phyloP scores from a whole-genome alignment of 2,329 filamentous ascomycete genomes.

The Dryadomyces quercus-mongolicae region DNA sequence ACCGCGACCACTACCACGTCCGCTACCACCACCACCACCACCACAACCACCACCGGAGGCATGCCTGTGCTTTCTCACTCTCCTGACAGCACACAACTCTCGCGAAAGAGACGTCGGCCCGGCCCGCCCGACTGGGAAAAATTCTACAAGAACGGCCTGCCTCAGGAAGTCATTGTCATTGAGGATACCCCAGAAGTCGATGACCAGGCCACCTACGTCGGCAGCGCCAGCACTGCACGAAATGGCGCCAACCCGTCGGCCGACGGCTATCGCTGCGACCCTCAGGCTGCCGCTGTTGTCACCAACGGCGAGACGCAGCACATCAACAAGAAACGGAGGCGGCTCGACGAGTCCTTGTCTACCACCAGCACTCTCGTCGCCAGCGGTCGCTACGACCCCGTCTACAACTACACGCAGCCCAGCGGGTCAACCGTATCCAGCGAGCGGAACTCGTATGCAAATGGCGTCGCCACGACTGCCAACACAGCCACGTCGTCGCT shows the following conservation, averaged over 20 bases:
- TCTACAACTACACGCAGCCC: slow-evolving; percentile 49
- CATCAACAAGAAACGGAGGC: slow-evolving; percentile 64
- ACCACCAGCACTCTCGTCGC: slow-evolving; percentile 10
- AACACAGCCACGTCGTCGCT: slow-evolving; percentile 73
- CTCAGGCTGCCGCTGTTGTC: slow-evolving; percentile 4
- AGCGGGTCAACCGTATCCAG: slow-evolving; percentile 66
- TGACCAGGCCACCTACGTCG: slow-evolving; percentile 14
- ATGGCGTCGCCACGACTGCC: slow-evolving; percentile 53
- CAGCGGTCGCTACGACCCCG: slow-evolving; percentile 51
- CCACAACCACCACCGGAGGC: slow-evolving; percentile 7
- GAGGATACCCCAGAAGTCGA: slow-evolving; percentile 51
- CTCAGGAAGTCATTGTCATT: slow-evolving; percentile 78
- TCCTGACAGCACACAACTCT: slow-evolving; percentile 19
- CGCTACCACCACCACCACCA: slow-evolving; percentile 14
- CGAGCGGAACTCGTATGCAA: slow-evolving; percentile 53
- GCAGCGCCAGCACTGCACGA: slow-evolving; percentile 12
- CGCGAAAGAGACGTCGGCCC: slow-evolving; percentile 42
- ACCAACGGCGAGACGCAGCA: slow-evolving; percentile 26
- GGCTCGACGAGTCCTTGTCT: slow-evolving; percentile 34
- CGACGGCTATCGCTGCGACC: slow-evolving; percentile 10
- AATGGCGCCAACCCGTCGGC: background rate
- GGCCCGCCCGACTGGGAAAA: slow-evolving; percentile 64
- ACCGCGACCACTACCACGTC: slow-evolving; percentile 16
- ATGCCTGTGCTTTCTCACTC: slow-evolving; percentile 25
- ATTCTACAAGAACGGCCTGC: slow-evolving; percentile 74